phyloP scores from a whole-genome alignment of 2,329 filamentous ascomycete species.

The Peltaster fructicola region DNA sequence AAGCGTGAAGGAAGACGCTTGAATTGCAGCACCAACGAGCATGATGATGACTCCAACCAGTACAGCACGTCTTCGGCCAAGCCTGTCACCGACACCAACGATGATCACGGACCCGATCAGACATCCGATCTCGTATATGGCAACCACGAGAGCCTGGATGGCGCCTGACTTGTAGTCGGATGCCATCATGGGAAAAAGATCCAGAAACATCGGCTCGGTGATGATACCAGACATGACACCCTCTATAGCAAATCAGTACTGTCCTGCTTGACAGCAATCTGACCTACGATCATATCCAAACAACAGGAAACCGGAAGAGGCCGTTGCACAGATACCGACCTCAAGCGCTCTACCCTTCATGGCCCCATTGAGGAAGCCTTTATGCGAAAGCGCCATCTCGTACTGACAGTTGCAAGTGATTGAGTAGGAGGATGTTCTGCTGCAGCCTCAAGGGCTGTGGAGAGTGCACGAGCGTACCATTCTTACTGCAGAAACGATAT shows the following conservation, averaged over 20 bases:
- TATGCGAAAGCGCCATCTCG: no score
- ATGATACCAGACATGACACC: constrained; percentile 5
- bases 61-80: constrained; percentile 33
- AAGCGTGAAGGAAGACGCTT: constrained; percentile 27
- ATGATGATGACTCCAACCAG: constrained; percentile 31
- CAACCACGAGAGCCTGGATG: constrained; percentile 1
- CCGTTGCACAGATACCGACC: background rate
- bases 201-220: constrained; percentile 2
- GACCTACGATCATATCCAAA: constrained; percentile 1
- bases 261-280: background rate
- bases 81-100: constrained; percentile 30
- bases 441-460: no score
- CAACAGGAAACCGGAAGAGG: background rate
- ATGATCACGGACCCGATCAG: constrained; percentile 29
- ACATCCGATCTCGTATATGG: constrained; percentile 21
- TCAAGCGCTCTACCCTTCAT: background rate
- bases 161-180: constrained; percentile 1
- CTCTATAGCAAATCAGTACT: background rate
- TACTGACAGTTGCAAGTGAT: no score
- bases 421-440: no score
- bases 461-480: no score
- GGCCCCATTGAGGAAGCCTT: background rate
- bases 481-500: no score
- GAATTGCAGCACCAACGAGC: constrained; percentile 29
- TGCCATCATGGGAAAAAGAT: constrained; percentile 1